Conservation (phyloP, 176 grass and related monocot genomes). For the Otatea glauca region DNA sequence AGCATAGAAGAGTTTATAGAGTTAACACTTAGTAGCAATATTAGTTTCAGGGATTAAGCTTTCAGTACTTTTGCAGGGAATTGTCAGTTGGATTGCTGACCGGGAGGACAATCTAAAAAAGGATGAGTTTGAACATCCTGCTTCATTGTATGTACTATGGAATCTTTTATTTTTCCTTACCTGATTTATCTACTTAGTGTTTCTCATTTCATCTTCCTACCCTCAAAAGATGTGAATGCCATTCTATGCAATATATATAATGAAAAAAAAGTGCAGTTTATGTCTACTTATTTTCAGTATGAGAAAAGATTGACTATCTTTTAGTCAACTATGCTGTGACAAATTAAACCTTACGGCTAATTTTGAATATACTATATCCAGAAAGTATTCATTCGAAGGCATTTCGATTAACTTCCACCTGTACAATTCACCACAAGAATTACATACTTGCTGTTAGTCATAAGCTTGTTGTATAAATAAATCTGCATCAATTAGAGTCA, state of each 20-base stretch:
- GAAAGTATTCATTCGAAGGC: not conserved
- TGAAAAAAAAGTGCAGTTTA: too few species aligned
- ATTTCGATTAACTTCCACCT: not conserved
- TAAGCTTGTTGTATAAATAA: too few species aligned
- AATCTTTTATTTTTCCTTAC: conserved; percentile 29
- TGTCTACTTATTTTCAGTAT: too few species aligned
- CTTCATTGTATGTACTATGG: conserved; percentile 71
- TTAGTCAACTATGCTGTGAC: not conserved
- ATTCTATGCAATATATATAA: not conserved
- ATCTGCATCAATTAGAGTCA: too few species aligned
- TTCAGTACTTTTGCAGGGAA: conserved; percentile 58
- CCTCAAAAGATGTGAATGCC: not conserved
- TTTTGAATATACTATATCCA: not conserved
- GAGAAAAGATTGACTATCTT: too few species aligned
- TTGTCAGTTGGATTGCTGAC: conserved; percentile 75
- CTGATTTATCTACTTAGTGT: conserved; percentile 21
- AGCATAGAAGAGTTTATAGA: conserved; percentile 16
- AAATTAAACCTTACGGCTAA: not conserved
- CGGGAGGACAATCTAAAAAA: conserved; percentile 52
- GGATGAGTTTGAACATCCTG: conserved; percentile 68
- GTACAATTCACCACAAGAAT: not conserved
- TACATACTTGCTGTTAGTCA: too few species aligned
- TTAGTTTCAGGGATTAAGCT: conserved; percentile 30
- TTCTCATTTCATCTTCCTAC: conserved; percentile 16
- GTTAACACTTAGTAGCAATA: conserved; percentile 15